Evolutionary conservation across 164 flowering plant species (phyloP), one percentile per base, ranked within the genome.

Genomic region (Vitis cinerea): DNA sequence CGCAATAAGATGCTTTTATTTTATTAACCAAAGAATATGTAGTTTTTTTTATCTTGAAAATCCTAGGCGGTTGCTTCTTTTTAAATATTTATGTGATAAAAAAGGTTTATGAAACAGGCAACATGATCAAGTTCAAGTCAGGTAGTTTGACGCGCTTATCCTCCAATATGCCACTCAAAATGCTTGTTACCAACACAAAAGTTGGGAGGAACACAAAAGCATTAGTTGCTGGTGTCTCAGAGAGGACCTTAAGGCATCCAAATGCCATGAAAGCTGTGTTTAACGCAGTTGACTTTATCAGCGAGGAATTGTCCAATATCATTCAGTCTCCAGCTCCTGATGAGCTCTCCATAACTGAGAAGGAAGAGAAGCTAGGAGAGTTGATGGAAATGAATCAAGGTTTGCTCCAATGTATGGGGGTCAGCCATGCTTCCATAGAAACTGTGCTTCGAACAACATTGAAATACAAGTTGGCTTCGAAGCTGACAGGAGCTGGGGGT

Each of bases 401-500:
- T n/a, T 65, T 96, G 78, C 97, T 96, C 69, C 97, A 87, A 50
- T 87, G 86, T 72, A 92, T 96, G 97, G 99, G 99, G 15, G 97
- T 93, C 68, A 93, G 94, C 81, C 99, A 96, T 78, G 79, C 90
- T 62, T 82, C 97, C 8, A 93, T 96, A 64, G 98, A 96, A 80
- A 84, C 92, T 49, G 93, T 96, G 59, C 88, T 91, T 58, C 87
- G 84, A 57, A 90, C 95, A 69, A 91, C 98, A 47, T 64, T 88
- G 74, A 96, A 91, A 72, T 88, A 90, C 83, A 88, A 88, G 81
- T 74, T 96, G 67, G 59, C 87, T 69, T 87, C 98, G 69, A 96
- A 96, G 84, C 75, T 96, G 69, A 96, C 98, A 2, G 97, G 99
- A 63, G 99, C 97, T 64, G 98, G 98, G n/a, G 99, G 99, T 27